These are phyloP conservation scores for Exserohilum turcica DNA, from an alignment of 2,329 filamentous ascomycete genomes.

Conservation along the genomic window DNA sequence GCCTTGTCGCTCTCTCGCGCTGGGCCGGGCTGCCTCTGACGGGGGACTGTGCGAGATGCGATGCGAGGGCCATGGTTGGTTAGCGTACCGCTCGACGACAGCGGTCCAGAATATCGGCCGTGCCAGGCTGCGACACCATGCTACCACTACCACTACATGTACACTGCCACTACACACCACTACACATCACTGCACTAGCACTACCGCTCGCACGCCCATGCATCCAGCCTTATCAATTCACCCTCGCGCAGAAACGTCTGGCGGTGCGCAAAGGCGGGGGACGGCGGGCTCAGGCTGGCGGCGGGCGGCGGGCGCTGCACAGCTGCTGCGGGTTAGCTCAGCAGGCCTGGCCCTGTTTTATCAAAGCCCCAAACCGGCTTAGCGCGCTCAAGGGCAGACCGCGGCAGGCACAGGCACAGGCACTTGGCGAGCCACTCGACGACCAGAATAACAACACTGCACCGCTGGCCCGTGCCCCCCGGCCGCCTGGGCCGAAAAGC, in stretches of 20 bases:
- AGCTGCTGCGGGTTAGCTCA: conserved; percentile 16
- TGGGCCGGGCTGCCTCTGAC: no score
- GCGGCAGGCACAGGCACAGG: no score
- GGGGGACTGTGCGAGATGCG: neutral
- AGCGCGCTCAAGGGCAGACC: no score
- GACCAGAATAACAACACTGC: conserved; percentile 42
- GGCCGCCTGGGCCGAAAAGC: conserved; percentile 34
- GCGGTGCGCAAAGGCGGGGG: conserved; percentile 16
- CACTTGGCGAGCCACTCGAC: conserved; percentile 37
- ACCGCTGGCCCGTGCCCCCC: conserved; percentile 29
- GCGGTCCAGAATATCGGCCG: neutral
- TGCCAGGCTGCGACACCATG: neutral
- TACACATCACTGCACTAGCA: no score
- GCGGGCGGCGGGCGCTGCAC: conserved; percentile 27
- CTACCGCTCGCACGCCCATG: neutral
- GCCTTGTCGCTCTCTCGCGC: neutral
- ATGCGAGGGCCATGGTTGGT: no score
- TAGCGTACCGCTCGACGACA: neutral
- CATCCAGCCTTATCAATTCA: conserved; percentile 22
- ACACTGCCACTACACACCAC: neutral
- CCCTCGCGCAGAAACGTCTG: conserved; percentile 7
- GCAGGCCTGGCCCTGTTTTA: conserved; percentile 34
- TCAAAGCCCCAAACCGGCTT: conserved; percentile 38
- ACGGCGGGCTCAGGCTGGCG: conserved; percentile 36
- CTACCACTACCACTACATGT: neutral